Percentiles rank a stretch among this genome's conserved stretches.
Conservation (phyloP, 495 filamentous ascomycete species). For the Penicillium nucicola region DNA sequence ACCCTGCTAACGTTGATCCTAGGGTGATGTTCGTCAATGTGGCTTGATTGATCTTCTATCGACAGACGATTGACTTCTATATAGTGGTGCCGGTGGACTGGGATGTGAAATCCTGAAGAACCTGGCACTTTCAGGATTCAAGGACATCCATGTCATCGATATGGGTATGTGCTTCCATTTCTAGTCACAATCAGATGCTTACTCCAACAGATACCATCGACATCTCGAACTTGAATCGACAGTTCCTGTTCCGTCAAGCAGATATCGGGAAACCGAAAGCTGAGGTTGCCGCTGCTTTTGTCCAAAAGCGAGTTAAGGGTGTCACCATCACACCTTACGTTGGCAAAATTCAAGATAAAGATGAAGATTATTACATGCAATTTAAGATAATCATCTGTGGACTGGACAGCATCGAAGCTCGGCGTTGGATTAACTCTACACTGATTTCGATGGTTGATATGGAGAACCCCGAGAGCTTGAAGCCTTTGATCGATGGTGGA, state of each 20-base stretch:
- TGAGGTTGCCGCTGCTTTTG: conserved; percentile 86
- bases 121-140: conserved; percentile 91
- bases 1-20: conserved; percentile 16
- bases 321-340: conserved; percentile 92
- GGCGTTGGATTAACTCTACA: conserved; percentile 96
- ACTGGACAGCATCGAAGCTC: conserved; percentile 95
- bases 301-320: conserved; percentile 81
- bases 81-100: conserved; percentile 86
- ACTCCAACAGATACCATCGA: conserved; percentile 80
- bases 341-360: conserved; percentile 94
- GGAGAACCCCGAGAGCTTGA: conserved; percentile 74
- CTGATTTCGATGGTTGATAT: conserved; percentile 85
- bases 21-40: conserved; percentile 36
- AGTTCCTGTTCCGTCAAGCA: conserved; percentile 90
- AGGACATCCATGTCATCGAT: conserved; percentile 97
- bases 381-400: conserved; percentile 93
- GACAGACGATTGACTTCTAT: conserved; percentile 6
- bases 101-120: conserved; percentile 98
- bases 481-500: conserved; percentile 93
- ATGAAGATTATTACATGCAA: conserved; percentile 96
- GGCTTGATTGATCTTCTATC: neutral
- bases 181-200: conserved; percentile 3
- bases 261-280: conserved; percentile 96
- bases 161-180: conserved; percentile 62
- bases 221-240: conserved; percentile 95